phyloP scores from a whole-genome alignment of 1,139 yeast genomes.

The Blastobotrys serpentis region DNA sequence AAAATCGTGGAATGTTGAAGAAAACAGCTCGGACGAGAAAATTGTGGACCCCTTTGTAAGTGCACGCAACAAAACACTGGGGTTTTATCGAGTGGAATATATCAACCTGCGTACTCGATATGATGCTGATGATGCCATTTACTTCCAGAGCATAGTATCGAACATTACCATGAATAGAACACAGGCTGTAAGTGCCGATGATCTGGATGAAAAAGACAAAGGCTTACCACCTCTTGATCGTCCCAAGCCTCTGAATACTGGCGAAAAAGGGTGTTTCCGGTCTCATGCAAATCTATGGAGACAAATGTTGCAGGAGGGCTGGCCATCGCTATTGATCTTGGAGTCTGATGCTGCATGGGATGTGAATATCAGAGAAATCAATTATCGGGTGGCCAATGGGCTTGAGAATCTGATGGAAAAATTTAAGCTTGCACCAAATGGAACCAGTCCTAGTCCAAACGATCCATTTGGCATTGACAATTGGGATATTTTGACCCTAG shows the following conservation, averaged over 20 bases:
- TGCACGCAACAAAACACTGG: slow-evolving; percentile 9
- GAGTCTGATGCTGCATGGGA: slow-evolving; percentile 25
- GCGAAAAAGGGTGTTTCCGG: slow-evolving; percentile 9
- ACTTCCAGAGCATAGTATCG: background rate
- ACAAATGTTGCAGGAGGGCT: slow-evolving; percentile 4
- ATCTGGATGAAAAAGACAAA: background rate
- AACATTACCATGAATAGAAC: background rate
- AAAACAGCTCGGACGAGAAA: background rate
- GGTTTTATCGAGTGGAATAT: slow-evolving; percentile 9
- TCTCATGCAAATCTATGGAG: slow-evolving; percentile 11
- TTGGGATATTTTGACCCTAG: slow-evolving; percentile 13
- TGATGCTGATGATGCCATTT: slow-evolving; percentile 7
- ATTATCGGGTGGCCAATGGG: slow-evolving; percentile 19
- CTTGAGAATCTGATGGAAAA: slow-evolving; percentile 14
- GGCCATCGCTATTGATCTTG: slow-evolving; percentile 16
- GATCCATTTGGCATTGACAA: slow-evolving; percentile 3
- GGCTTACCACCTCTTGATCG: slow-evolving; percentile 3
- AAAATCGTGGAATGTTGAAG: background rate
- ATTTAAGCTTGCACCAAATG: background rate
- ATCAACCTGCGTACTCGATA: slow-evolving; percentile 8
- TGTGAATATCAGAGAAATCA: slow-evolving; percentile 15
- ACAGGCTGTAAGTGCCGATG: slow-evolving; percentile 1
- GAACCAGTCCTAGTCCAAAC: no score
- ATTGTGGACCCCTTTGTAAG: background rate
- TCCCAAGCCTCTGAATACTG: background rate